Evolutionary conservation across 176 grass and related monocot genomes (phyloP), one percentile per base, ranked within the genome.

Genomic region (Puccinellia tenuiflora): DNA sequence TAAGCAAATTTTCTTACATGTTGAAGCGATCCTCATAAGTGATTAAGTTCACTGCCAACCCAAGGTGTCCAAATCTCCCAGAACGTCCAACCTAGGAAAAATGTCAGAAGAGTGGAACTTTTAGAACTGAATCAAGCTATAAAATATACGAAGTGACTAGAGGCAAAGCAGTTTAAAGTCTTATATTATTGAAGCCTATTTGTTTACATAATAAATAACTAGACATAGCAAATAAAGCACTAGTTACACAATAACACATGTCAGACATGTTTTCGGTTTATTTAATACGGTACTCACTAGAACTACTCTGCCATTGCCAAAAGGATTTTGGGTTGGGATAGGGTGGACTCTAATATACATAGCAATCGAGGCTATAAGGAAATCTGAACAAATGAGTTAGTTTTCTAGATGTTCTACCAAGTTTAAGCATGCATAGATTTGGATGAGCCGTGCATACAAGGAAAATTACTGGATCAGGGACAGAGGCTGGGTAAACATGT

Each of bases 21-120:
- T 93, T 93, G 77, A 93, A 90, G 40, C 91, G 91, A 61, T 93
- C 91, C 82, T 93, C 91, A 31, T 93, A 90, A 31, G 91, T 93
- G 59, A 93, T 93, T 28, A 93, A 87, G 70, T 93, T 90, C 67
- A 90, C 88, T 21, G 88, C 91, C 72, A 93, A 86, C 83, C 91
- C 91, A 83, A 93, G 91, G 68, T 93, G 91, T 29, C 91, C 91
- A 64, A 85, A 93, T 83, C 91, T 83, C 25, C 91, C 91, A 54
- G 91, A 93, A 72, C 88, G 88, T 59, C 91, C 91, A 88, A 93
- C 91, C 91, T 93, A 60, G 29, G 10, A 37, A 83, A 62, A 47
- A 79, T 33, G 14, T 14, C 46, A 26, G 52, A 25, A 3, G 29
- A 11, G 17, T 21, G 21, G 9, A 62, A 78, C 18, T 51, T 33